These are phyloP conservation scores for Verticillium longisporum DNA, from an alignment of 2,329 filamentous ascomycete genomes.

Conservation along the genomic window DNA sequence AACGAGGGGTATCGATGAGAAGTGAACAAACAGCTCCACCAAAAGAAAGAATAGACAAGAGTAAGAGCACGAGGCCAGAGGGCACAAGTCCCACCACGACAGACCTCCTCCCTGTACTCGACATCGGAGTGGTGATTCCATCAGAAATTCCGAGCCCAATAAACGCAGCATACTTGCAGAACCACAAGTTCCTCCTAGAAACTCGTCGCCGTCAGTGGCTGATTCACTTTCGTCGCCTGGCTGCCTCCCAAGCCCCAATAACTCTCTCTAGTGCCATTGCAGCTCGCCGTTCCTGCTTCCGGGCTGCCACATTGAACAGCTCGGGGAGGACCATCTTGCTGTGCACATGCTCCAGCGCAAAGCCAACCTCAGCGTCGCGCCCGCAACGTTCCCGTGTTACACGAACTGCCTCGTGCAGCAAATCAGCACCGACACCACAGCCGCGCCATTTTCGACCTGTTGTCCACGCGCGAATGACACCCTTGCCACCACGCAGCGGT, in stretches of 20 bases:
- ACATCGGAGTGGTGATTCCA: too few relatives aligned
- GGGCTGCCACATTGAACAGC: conserved; percentile 56
- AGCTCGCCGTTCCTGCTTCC: conserved; percentile 51
- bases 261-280: conserved; percentile 44
- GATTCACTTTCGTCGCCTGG: conserved; percentile 38
- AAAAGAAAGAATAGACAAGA: not conserved
- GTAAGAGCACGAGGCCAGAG: not conserved
- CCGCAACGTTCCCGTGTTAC: conserved; percentile 63
- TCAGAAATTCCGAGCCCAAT: too few relatives aligned
- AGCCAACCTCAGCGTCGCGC: conserved; percentile 59
- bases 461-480: conserved; percentile 77
- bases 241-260: conserved; percentile 39
- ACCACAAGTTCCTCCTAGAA: not conserved
- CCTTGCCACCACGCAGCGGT: conserved; percentile 51
- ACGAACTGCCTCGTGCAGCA: conserved; percentile 67
- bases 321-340: conserved; percentile 54
- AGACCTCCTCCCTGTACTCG: too few relatives aligned
- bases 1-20: conserved; percentile 9
- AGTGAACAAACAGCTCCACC: not conserved
- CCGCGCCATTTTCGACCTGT: conserved; percentile 62
- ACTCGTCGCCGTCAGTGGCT: not conserved
- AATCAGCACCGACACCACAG: conserved; percentile 63
- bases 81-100: too few relatives aligned
- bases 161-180: not conserved
- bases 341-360: conserved; percentile 74